Base-by-base conservation (phyloP, 495 filamentous ascomycete species). In the Paragyromitra xinjiangensis region DNA sequence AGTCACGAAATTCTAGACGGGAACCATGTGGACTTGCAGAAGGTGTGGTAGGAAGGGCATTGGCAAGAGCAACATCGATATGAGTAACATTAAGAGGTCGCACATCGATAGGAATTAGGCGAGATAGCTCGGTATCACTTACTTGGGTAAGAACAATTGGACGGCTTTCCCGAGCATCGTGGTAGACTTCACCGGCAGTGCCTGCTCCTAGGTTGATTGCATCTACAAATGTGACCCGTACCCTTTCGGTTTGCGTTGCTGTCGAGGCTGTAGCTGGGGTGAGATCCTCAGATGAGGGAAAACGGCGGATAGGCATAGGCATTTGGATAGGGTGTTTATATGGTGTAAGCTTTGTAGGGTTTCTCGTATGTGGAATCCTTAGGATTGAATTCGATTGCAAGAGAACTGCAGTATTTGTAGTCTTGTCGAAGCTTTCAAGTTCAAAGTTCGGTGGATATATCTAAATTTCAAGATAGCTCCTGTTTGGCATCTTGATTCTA, bases 231-330 rank as follows among this genome's bases (percentile, higher is more conserved):
- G 19, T 56, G 24, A 56, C 24, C 9, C 24, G 53, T 3, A 26
- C 9, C 53, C 7, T 22, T 29, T 56, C 22, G 7, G 51, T 56
- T 56, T 56, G 51, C 14, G 53, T 56, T 11, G 53, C 53, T 26
- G 24, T 12, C 26, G 53, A 26, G 9, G 11, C 22, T 26, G 22
- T 22, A 14, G 53, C 22, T 29, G 8, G 19, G 4, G 53, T 22
- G 34, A 64, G 39, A 8, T 44, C 34, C n/a, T 64, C 39, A 42
- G 61, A 16, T 19, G 61, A 64, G 37, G 61, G 2, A n/a, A 64
- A 64, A 22, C 39, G 29, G 16, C 61, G 61, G n/a, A 44, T 64
- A 16, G 61, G 61, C 61, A 64, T 64, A 6, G 34, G 34, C 61
- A 64, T 64, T 40, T 6, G 42, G 37, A 40, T 22, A 42, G 4